Base-by-base conservation (phyloP, 2,329 filamentous ascomycete genomes). In the Aciculosporium take region DNA sequence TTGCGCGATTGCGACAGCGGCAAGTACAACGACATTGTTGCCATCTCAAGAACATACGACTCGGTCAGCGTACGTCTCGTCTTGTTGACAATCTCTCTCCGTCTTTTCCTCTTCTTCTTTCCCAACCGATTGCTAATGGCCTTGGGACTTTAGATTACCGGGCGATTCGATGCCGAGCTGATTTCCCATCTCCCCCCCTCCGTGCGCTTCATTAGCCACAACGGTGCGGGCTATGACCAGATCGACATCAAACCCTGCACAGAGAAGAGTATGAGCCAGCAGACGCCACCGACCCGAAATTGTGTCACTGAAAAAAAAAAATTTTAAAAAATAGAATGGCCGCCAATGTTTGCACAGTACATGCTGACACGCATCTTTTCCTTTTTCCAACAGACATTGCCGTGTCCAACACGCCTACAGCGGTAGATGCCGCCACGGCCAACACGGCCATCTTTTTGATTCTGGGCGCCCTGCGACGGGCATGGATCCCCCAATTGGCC, bases 371-470 rank as follows among this genome's bases (percentile, higher is more conserved):
- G 32, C 5, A 6, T 18, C 2, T 6, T 9, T 9, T 3, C 12
- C n/a, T 7, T 4, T 13, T 6, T 7, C 8, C 8, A 6, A 9
- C 17, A 48, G 45, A 47, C 13, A 69, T 85, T 39, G 65, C 64
- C 7, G 74, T 85, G 20, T 81, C 79, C 38, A 83, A 84, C 53
- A 73, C 77, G 1, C 81, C 80, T 15, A 74, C 69, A 0, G 74
- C 76, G 0, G 77, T 81, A 13, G 74, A 83, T 53, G 75, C 82
- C 54, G 73, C 80, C 5, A 85, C 81, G 0, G 81, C 81, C 25
- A 81, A 85, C 55, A 69, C 72, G 6, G 78, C 75, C 48, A 74
- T 84, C 55, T 84, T 83, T 53, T 62, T 85, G 2, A 79, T 85
- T 41, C 63, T 86, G 15, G 81, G 79, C 3, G 77, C 80, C 0